These are phyloP conservation scores for Trypanosoma caninum DNA, from an alignment of 208 protist species.

Conservation along the genomic window DNA sequence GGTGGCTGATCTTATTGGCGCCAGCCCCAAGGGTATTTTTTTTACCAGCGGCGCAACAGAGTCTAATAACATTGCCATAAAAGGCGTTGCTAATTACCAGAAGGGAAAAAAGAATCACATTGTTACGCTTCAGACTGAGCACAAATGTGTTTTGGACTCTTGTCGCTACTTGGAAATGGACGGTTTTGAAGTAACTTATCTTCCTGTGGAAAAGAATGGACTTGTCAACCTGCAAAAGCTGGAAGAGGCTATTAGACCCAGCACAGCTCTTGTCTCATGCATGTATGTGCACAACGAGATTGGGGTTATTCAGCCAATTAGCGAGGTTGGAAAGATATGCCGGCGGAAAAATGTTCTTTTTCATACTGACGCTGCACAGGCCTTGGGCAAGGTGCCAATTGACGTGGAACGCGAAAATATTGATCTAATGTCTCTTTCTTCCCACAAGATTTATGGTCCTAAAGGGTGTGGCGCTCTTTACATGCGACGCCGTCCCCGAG, in stretches of 20 bases:
- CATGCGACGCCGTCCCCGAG: constrained; percentile 92
- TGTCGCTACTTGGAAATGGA: constrained; percentile 96
- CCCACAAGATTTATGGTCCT: constrained; percentile 98
- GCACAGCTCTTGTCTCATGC: constrained; percentile 96
- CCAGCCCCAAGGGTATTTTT: constrained; percentile 97
- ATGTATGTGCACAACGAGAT: constrained; percentile 99
- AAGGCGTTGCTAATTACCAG: constrained; percentile 98
- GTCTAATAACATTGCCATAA: constrained; percentile 99
- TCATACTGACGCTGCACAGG: constrained; percentile 98
- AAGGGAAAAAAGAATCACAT: constrained; percentile 98
- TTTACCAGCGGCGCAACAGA: constrained; percentile 99
- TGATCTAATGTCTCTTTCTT: constrained; percentile 97
- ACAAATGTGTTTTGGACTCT: constrained; percentile 99
- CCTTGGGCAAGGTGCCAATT: constrained; percentile 97
- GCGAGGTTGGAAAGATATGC: constrained; percentile 96
- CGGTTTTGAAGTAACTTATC: constrained; percentile 96
- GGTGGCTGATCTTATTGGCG: constrained; percentile 92
- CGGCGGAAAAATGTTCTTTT: constrained; percentile 95
- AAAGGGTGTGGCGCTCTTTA: constrained; percentile 93
- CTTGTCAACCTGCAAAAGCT: constrained; percentile 94
- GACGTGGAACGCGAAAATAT: constrained; percentile 97
- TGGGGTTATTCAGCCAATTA: constrained; percentile 96
- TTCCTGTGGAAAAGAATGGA: constrained; percentile 97
- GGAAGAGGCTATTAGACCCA: constrained; percentile 90
- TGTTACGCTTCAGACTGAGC: constrained; percentile 97